Percentiles rank a stretch among this genome's conserved stretches.
These are phyloP conservation scores for Nidula niveotomentosa DNA, from an alignment of 1,284 basidiomycete species.

Conservation along the genomic window DNA sequence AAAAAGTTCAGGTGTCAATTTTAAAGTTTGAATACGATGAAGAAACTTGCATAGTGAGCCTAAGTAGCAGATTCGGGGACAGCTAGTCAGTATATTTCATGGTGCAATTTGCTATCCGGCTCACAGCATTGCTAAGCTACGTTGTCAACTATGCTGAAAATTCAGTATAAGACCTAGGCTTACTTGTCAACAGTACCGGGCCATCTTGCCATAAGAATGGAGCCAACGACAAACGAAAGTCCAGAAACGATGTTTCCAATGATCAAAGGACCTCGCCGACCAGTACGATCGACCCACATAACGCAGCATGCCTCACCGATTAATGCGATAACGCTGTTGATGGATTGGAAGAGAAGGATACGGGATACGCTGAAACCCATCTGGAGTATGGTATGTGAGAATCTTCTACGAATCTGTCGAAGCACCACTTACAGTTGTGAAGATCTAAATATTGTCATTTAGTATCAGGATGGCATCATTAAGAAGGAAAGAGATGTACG, in stretches of 20 bases:
- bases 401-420: no score
- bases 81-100: neutral
- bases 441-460: conserved; percentile 18
- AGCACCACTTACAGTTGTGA: conserved; percentile 15
- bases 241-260: conserved; percentile 52
- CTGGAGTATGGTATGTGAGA: no score
- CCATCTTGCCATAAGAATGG: conserved; percentile 50
- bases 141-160: neutral
- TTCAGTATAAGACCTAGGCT: conserved; percentile 8
- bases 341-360: conserved; percentile 59
- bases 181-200: conserved; percentile 46
- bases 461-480: neutral
- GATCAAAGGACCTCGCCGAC: conserved; percentile 53
- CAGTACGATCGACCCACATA: conserved; percentile 56
- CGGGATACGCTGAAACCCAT: conserved; percentile 50
- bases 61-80: neutral
- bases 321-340: conserved; percentile 61
- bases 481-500: conserved; percentile 13
- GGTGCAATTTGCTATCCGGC: neutral
- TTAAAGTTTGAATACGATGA: no score
- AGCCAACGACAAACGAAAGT: conserved; percentile 51
- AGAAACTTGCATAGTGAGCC: conserved; percentile 27
- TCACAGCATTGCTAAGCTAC: conserved; percentile 25
- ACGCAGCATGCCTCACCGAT: conserved; percentile 57
- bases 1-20: neutral